Percentiles rank a stretch among this genome's conserved stretches.
phyloP scores from a whole-genome alignment of 2,329 filamentous ascomycete species.

The Sarocladium brachiariae region DNA sequence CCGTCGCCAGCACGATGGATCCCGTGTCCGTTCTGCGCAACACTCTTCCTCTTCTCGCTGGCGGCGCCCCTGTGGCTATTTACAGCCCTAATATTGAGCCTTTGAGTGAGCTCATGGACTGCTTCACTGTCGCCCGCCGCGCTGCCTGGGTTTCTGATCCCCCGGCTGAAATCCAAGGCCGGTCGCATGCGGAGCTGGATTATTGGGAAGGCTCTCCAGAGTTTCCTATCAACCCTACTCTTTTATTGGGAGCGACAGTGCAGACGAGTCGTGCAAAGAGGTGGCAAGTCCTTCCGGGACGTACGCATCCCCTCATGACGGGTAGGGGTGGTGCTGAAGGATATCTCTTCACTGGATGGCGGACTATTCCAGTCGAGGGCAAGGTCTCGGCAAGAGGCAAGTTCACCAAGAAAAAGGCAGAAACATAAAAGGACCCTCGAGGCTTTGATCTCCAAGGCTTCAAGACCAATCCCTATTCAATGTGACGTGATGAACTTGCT shows the following conservation, averaged over 20 bases:
- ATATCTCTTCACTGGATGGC: conserved; percentile 78
- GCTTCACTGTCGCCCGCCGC: conserved; percentile 73
- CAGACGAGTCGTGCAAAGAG: conserved; percentile 72
- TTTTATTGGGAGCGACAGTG: conserved; percentile 71
- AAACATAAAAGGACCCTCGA: conserved; percentile 20
- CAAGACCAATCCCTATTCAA: background rate
- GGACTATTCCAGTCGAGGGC: conserved; percentile 72
- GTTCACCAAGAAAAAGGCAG: conserved; percentile 62
- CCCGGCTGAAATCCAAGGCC: conserved; percentile 38
- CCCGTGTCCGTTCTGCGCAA: conserved; percentile 68
- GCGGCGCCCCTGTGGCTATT: conserved; percentile 77
- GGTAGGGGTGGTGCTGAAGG: conserved; percentile 81
- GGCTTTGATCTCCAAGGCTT: too few relatives aligned
- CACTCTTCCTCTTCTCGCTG: conserved; percentile 70
- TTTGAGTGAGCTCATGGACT: conserved; percentile 68
- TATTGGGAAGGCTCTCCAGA: conserved; percentile 58
- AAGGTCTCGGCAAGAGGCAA: conserved; percentile 78
- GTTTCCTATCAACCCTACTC: conserved; percentile 80
- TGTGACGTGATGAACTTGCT: background rate
- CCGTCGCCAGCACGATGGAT: conserved; percentile 79
- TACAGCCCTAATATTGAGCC: conserved; percentile 80
- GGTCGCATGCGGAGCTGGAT: conserved; percentile 43
- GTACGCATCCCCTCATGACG: conserved; percentile 94
- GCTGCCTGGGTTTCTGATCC: conserved; percentile 62
- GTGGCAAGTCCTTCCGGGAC: conserved; percentile 87